phyloP scores from a whole-genome alignment of 805 yeast species.

The Trichomonascus vanleenenianus region DNA sequence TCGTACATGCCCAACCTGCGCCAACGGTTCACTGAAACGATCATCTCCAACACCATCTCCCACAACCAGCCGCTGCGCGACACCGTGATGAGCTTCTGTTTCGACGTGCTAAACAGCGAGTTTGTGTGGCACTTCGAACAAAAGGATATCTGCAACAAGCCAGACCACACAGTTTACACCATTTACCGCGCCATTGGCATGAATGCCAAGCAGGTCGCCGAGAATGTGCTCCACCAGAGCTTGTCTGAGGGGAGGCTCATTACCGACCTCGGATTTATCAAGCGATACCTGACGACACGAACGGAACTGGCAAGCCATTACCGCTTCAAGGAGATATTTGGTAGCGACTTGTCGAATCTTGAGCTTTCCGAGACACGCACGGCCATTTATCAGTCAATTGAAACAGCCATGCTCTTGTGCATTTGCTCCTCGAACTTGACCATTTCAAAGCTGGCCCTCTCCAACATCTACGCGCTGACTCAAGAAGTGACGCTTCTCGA shows the following conservation, averaged over 20 bases:
- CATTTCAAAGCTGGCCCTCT: constrained; percentile 40
- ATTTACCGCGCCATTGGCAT: constrained; percentile 18
- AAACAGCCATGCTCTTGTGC: constrained; percentile 44
- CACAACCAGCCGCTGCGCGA: constrained; percentile 1
- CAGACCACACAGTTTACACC: constrained; percentile 10
- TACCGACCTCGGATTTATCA: constrained; percentile 10
- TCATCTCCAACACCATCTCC: background rate
- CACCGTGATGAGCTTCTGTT: constrained; percentile 1
- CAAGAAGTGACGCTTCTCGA: constrained; percentile 21
- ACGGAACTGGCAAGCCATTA: constrained; percentile 25
- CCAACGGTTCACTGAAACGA: background rate
- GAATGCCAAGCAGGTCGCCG: constrained; percentile 34
- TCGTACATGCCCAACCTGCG: background rate
- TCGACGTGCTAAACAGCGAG: background rate
- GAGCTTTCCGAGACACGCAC: constrained; percentile 24
- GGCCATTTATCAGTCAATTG: constrained; percentile 34
- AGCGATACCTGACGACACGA: constrained; percentile 34
- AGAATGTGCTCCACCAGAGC: constrained; percentile 30
- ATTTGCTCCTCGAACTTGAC: constrained; percentile 45
- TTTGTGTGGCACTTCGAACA: background rate
- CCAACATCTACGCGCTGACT: constrained; percentile 30
- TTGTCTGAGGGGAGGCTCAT: background rate
- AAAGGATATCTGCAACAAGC: background rate
- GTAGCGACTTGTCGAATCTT: constrained; percentile 23
- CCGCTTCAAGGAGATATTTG: constrained; percentile 20